Evolutionary conservation across 306 rosid genomes (phyloP).

Genomic region (Prunus dulcis): DNA sequence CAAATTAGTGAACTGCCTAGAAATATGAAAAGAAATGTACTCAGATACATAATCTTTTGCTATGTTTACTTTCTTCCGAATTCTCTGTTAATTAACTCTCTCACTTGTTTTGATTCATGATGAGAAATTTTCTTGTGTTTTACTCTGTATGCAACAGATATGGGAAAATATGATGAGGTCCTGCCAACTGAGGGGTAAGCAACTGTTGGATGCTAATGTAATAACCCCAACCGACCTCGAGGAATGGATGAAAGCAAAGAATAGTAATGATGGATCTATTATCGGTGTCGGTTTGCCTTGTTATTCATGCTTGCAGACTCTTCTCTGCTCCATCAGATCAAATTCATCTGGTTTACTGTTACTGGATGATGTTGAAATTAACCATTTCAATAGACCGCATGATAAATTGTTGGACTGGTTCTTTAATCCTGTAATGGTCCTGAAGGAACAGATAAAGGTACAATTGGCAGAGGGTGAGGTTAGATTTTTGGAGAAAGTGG

Average conservation of each 20-base stretch:
- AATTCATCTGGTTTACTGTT: constrained; percentile 63
- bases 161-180: constrained; percentile 67
- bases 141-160: constrained; percentile 41
- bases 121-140: background rate
- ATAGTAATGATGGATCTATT: constrained; percentile 35
- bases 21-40: too few relatives aligned
- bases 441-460: constrained; percentile 80
- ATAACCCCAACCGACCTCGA: constrained; percentile 46
- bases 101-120: background rate
- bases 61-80: background rate
- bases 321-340: constrained; percentile 61
- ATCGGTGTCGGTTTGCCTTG: constrained; percentile 77
- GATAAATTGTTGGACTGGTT: constrained; percentile 87
- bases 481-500: constrained; percentile 65
- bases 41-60: background rate
- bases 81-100: background rate
- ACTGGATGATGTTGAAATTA: constrained; percentile 61
- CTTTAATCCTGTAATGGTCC: constrained; percentile 73
- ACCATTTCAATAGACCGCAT: constrained; percentile 62
- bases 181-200: constrained; percentile 67
- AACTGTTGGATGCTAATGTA: constrained; percentile 60
- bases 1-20: too few relatives aligned
- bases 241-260: constrained; percentile 63
- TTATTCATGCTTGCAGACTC: constrained; percentile 59
- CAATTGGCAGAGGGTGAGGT: constrained; percentile 54